These are phyloP conservation scores for Mariannaea sp. DNA, from an alignment of 2,329 filamentous ascomycete genomes.

Conservation along the genomic window DNA sequence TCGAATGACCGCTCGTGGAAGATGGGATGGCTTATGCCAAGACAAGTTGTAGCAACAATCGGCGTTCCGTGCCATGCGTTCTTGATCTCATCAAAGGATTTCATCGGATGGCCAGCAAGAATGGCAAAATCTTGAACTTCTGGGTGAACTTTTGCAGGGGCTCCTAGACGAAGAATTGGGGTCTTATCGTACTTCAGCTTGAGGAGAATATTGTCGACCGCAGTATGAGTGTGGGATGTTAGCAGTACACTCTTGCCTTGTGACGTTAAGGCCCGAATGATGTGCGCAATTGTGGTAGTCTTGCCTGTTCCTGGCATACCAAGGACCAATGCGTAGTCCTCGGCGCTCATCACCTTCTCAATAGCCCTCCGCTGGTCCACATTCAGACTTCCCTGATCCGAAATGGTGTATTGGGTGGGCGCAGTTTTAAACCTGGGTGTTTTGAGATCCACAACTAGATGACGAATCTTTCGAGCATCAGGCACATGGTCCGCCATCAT, in stretches of 20 bases:
- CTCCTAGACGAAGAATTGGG: constrained; percentile 82
- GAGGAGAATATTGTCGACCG: constrained; percentile 95
- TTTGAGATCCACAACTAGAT: constrained; percentile 77
- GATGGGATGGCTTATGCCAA: constrained; percentile 86
- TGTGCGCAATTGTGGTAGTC: constrained; percentile 96
- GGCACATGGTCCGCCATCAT: constrained; percentile 82
- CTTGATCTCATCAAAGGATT: constrained; percentile 81
- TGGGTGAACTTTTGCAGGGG: constrained; percentile 81
- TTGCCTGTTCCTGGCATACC: constrained; percentile 99
- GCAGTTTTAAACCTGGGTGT: constrained; percentile 73
- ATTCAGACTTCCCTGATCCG: constrained; percentile 73
- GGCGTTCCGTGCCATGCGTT: constrained; percentile 83
- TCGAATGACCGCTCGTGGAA: constrained; percentile 92
- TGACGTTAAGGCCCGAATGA: constrained; percentile 85
- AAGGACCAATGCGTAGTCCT: constrained; percentile 94
- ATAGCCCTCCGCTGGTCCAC: constrained; percentile 86
- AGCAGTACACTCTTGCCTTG: constrained; percentile 92
- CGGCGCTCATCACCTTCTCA: constrained; percentile 91
- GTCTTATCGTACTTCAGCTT: constrained; percentile 84
- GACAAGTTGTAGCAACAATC: constrained; percentile 92
- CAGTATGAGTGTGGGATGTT: constrained; percentile 95
- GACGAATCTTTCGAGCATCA: constrained; percentile 72
- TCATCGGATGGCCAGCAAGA: constrained; percentile 74
- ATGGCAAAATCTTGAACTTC: constrained; percentile 86
- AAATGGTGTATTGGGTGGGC: constrained; percentile 66